Conservation (phyloP, 495 filamentous ascomycete genomes). For the Penicillium lagena region DNA sequence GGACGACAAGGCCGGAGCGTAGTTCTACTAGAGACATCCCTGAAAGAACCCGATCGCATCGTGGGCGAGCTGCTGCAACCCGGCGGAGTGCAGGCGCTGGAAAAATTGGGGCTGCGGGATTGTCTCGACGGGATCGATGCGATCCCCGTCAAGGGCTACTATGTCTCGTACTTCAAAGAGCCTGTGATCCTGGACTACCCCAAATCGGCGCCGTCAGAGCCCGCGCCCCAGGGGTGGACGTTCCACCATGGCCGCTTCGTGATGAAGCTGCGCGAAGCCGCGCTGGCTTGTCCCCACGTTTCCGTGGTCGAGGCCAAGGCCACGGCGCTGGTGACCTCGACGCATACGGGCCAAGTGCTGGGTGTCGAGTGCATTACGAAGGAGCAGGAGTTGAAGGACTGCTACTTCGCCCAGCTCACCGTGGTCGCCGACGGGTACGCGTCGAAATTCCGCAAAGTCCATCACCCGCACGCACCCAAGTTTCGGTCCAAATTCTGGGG, state of each 20-base stretch:
- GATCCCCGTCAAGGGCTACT: constrained; percentile 74
- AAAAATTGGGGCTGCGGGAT: constrained; percentile 68
- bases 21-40: constrained; percentile 78
- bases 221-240: constrained; percentile 54
- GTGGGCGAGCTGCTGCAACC: constrained; percentile 94
- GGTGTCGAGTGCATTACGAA: constrained; percentile 67
- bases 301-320: constrained; percentile 70
- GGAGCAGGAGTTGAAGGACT: constrained; percentile 46
- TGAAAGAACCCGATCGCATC: constrained; percentile 94
- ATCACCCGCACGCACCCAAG: constrained; percentile 61
- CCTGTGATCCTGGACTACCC: constrained; percentile 76
- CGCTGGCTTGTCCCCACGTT: constrained; percentile 60
- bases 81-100: constrained; percentile 76
- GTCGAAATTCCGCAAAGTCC: constrained; percentile 83
- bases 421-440: constrained; percentile 90
- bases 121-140: constrained; percentile 90
- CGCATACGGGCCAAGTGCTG: constrained; percentile 56
- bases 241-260: constrained; percentile 89
- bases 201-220: constrained; percentile 18
- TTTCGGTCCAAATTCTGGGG: constrained; percentile 82
- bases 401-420: constrained; percentile 81
- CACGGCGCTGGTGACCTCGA: constrained; percentile 51
- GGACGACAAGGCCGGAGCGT: constrained; percentile 88
- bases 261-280: constrained; percentile 63
- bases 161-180: constrained; percentile 75